Evolutionary conservation across 805 yeast species (phyloP).

Genomic region (Schizosaccharomyces pombe): DNA sequence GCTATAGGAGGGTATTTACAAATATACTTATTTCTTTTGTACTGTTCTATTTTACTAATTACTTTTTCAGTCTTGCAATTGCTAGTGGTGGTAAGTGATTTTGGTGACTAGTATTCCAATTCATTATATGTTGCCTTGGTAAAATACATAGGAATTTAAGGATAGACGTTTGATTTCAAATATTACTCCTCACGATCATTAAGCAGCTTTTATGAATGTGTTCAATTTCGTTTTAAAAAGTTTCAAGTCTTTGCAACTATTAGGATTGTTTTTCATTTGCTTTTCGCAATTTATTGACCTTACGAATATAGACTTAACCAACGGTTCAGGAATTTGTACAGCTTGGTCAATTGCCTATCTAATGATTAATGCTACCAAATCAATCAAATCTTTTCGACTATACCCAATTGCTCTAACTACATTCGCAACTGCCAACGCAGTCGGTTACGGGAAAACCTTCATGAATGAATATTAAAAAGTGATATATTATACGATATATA

Average conservation of each 20-base stretch:
- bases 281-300: too few species aligned
- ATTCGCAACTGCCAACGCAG: constrained; percentile 38
- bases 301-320: not conserved
- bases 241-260: too few species aligned
- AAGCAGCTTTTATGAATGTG: too few species aligned
- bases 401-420: constrained; percentile 33
- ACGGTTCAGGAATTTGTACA: constrained; percentile 14
- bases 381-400: constrained; percentile 26
- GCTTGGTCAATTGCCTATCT: constrained; percentile 66
- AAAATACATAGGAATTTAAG: too few species aligned
- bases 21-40: not conserved
- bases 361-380: constrained; percentile 34
- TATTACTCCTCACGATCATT: too few species aligned
- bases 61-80: not conserved
- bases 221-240: too few species aligned
- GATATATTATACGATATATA: not conserved
- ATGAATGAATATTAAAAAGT: not conserved
- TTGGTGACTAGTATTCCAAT: too few species aligned
- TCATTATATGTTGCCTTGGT: too few species aligned
- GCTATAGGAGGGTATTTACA: not conserved
- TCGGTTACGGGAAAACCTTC: constrained; percentile 29
- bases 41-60: not conserved
- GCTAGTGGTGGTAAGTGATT: not conserved
- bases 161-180: too few species aligned
- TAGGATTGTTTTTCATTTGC: too few species aligned